These are phyloP conservation scores for Encephalitozoon cuniculi DNA, from an alignment of 371 early-diverging fungal species.

Conservation along the genomic window DNA sequence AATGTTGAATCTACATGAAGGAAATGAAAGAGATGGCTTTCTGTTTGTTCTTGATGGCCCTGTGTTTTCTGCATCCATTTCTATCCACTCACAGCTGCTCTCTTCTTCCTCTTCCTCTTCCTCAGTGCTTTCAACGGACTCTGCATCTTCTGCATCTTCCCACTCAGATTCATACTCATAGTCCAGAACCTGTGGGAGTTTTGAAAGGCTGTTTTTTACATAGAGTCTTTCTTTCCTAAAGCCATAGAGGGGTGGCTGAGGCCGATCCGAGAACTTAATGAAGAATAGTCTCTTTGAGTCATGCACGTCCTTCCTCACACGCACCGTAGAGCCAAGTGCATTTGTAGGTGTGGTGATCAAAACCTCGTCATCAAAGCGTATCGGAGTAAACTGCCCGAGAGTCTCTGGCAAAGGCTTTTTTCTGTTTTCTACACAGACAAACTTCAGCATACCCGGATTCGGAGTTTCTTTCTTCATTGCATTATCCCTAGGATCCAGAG, in stretches of 20 bases:
- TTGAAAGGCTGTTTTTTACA: not conserved
- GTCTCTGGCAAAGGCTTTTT: not conserved
- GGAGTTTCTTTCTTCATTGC: not conserved
- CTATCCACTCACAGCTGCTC: not conserved
- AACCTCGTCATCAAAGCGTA: not conserved
- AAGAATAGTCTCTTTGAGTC: conserved; percentile 1
- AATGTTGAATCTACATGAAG: not conserved
- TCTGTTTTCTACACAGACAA: not conserved
- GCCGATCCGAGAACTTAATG: conserved; percentile 1
- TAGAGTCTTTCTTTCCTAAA: not conserved
- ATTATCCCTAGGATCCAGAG: not conserved
- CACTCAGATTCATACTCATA: conserved; percentile 16
- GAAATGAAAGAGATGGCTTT: not conserved
- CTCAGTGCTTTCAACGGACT: not conserved
- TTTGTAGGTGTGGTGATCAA: not conserved
- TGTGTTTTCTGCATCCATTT: not conserved
- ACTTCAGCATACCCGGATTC: not conserved
- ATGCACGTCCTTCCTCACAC: not conserved
- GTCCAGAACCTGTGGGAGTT: conserved; percentile 5
- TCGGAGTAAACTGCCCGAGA: not conserved
- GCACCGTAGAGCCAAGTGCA: not conserved
- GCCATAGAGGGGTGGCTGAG: not conserved
- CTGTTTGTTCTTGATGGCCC: not conserved
- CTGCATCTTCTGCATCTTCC: conserved; percentile 10
- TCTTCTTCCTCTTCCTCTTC: not conserved